These are phyloP conservation scores for Hypoxylon rickii DNA, from an alignment of 495 filamentous ascomycete genomes.

Conservation along the genomic window DNA sequence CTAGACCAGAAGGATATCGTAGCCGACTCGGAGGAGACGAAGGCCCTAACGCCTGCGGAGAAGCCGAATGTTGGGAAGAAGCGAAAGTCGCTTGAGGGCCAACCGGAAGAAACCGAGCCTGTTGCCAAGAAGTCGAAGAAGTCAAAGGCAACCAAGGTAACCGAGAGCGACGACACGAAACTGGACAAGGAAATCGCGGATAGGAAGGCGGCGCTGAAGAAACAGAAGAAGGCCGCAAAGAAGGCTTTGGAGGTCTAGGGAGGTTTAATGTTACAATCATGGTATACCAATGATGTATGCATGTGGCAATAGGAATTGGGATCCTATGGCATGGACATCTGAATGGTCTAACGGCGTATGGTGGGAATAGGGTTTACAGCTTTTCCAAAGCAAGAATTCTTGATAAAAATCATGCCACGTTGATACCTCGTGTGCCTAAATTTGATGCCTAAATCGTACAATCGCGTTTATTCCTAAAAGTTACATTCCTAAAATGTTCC, in stretches of 20 bases:
- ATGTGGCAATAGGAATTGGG: constrained; percentile 36
- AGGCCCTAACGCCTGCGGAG: constrained; percentile 50
- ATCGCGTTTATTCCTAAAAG: not conserved
- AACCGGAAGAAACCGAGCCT: constrained; percentile 42
- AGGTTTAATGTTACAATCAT: not conserved
- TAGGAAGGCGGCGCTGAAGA: constrained; percentile 63
- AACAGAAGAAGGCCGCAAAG: constrained; percentile 61
- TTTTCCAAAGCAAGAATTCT: constrained; percentile 17
- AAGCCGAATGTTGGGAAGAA: constrained; percentile 68
- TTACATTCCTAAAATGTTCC: not conserved
- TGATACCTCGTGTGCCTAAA: constrained; percentile 12
- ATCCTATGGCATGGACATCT: constrained; percentile 33
- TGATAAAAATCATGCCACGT: not conserved
- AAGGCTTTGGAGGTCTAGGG: constrained; percentile 55
- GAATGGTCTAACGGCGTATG: constrained; percentile 19
- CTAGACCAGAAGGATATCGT: constrained; percentile 78
- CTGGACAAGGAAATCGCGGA: constrained; percentile 62
- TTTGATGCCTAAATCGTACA: constrained; percentile 19
- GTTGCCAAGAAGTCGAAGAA: constrained; percentile 57
- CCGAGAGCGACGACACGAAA: constrained; percentile 58
- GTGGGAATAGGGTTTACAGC: constrained; percentile 17
- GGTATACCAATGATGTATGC: constrained; percentile 23
- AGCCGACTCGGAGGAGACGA: constrained; percentile 54
- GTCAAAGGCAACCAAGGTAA: constrained; percentile 50
- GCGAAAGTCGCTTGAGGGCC: constrained; percentile 55